phyloP scores from a whole-genome alignment of 371 early-diverging fungal genomes.

The Actinomucor elegans region DNA sequence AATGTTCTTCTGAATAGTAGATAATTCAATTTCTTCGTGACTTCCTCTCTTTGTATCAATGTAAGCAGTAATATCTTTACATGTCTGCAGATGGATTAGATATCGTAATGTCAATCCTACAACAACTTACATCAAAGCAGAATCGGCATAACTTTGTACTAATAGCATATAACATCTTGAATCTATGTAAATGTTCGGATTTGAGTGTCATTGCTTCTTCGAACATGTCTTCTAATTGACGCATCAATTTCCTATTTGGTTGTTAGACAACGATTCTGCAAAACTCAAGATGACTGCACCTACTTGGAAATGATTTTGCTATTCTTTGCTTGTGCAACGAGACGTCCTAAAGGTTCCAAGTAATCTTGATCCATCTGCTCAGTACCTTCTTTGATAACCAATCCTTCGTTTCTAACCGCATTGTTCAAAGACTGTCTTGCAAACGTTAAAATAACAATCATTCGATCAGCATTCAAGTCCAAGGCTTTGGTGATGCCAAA shows the following conservation, averaged over 20 bases:
- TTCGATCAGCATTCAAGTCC: constrained; percentile 68
- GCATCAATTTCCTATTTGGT: constrained; percentile 53
- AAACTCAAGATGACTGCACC: neutral
- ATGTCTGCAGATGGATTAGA: constrained; percentile 6
- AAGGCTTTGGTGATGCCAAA: constrained; percentile 53
- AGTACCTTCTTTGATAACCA: neutral
- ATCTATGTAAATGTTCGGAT: constrained; percentile 49
- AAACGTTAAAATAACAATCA: constrained; percentile 61
- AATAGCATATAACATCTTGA: constrained; percentile 50
- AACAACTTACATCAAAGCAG: constrained; percentile 40
- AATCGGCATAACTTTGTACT: constrained; percentile 53
- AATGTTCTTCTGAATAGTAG: constrained; percentile 49
- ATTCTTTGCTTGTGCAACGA: constrained; percentile 61
- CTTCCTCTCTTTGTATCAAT: constrained; percentile 36
- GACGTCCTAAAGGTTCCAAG: constrained; percentile 53
- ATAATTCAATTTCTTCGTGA: constrained; percentile 45
- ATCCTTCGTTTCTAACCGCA: constrained; percentile 38
- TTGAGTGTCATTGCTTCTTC: constrained; percentile 58
- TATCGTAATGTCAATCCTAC: too few relatives aligned
- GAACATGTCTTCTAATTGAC: constrained; percentile 66
- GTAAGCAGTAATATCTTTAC: constrained; percentile 33
- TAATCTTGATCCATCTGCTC: constrained; percentile 51
- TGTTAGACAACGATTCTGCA: neutral
- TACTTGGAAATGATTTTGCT: constrained; percentile 61
- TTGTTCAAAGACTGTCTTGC: constrained; percentile 41